These are phyloP conservation scores for Magnusiomyces paraingens DNA, from an alignment of 1,139 yeast species.

Conservation along the genomic window DNA sequence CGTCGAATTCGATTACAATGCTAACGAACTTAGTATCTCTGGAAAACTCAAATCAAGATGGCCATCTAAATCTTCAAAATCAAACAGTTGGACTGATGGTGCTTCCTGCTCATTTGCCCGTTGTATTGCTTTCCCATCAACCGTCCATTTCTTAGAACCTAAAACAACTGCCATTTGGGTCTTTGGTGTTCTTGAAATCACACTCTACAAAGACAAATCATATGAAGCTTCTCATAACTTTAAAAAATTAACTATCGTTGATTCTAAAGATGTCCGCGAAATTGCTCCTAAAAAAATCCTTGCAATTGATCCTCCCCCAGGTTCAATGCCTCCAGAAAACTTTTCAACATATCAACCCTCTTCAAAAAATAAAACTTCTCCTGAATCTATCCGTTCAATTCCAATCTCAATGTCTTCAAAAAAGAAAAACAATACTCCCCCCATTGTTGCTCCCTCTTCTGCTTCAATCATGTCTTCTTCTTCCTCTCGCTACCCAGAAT, in stretches of 20 bases:
- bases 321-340: background rate
- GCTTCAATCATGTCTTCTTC: background rate
- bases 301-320: constrained; percentile 1
- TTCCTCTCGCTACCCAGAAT: background rate
- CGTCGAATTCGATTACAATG: constrained; percentile 1
- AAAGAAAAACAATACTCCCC: too few relatives aligned
- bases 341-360: background rate
- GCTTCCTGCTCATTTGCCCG: background rate
- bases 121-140: background rate
- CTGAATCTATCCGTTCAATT: background rate
- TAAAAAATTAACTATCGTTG: background rate
- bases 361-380: background rate
- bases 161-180: constrained; percentile 1
- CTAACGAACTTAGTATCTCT: background rate
- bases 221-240: background rate
- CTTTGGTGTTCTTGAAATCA: background rate
- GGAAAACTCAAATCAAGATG: background rate
- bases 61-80: background rate
- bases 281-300: background rate
- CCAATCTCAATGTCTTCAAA: background rate
- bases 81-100: background rate
- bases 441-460: background rate
- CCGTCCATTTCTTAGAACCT: background rate
- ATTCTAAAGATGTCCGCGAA: background rate
- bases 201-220: background rate